Percentiles rank a stretch among this genome's conserved stretches.
These are phyloP conservation scores for Agapanthus africanus DNA, from an alignment of 106 monocot genomes.

Conservation along the genomic window DNA sequence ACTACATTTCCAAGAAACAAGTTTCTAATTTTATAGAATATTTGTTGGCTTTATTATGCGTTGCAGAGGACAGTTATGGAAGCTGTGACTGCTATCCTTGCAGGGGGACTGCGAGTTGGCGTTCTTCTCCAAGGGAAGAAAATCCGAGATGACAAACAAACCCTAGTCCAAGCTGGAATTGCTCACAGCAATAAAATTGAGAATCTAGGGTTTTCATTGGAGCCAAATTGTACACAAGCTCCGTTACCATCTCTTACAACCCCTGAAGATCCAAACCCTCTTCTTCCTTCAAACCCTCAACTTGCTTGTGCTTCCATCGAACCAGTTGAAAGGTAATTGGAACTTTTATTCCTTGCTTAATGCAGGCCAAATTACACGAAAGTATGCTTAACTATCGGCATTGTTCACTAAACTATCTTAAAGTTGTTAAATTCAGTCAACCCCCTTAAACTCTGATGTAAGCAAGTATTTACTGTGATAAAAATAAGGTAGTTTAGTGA, in stretches of 20 bases:
- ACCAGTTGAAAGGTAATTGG: conserved; percentile 41
- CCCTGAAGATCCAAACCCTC: conserved; percentile 10
- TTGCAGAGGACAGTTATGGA: conserved; percentile 74
- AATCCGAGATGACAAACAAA: conserved; percentile 67
- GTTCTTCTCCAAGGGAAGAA: conserved; percentile 70
- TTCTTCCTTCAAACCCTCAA: conserved; percentile 10
- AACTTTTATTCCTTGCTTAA: too few relatives aligned
- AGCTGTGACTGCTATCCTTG: conserved; percentile 64
- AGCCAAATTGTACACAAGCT: conserved; percentile 41
- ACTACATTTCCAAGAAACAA: too few relatives aligned
- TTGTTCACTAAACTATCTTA: too few relatives aligned
- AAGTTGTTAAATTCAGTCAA: too few relatives aligned
- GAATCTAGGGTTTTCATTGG: conserved; percentile 66
- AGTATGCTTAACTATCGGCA: too few relatives aligned
- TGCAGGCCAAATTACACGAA: too few relatives aligned
- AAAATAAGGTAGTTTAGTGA: too few relatives aligned
- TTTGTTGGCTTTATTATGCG: too few relatives aligned
- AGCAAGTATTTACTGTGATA: too few relatives aligned
- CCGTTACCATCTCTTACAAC: conserved; percentile 3
- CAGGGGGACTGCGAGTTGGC: conserved; percentile 59
- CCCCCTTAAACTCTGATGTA: too few relatives aligned
- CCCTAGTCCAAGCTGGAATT: conserved; percentile 69
- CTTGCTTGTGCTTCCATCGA: conserved; percentile 17
- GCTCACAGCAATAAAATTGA: conserved; percentile 39
- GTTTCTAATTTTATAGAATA: too few relatives aligned